Evolutionary conservation across 1,284 basidiomycete species (phyloP).

Genomic region (Trichosporon faecale): DNA sequence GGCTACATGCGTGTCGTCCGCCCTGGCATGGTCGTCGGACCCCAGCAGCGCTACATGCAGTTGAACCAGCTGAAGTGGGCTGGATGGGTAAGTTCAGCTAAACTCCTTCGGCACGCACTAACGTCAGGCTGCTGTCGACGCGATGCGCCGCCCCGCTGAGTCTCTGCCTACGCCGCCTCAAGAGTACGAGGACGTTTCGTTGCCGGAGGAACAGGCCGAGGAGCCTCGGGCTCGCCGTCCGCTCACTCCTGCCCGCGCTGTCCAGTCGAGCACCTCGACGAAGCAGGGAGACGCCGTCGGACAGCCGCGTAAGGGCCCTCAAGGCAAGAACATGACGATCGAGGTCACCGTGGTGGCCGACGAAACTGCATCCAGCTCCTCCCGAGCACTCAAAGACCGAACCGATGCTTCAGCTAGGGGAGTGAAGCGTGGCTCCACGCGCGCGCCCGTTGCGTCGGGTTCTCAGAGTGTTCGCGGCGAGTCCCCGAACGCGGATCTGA

Average conservation of each 20-base stretch:
- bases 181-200: conserved; percentile 18
- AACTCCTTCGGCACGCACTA: conserved; percentile 52
- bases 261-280: neutral
- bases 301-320: conserved; percentile 41
- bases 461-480: neutral
- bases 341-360: conserved; percentile 13
- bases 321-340: neutral
- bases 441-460: conserved; percentile 15
- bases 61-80: conserved; percentile 91
- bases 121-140: conserved; percentile 53
- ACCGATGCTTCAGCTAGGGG: conserved; percentile 21
- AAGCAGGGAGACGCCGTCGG: conserved; percentile 42
- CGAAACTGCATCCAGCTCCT: neutral
- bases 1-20: conserved; percentile 97
- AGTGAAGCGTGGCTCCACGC: conserved; percentile 28
- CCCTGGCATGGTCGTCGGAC: conserved; percentile 84
- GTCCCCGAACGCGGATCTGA: neutral
- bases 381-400: neutral
- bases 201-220: neutral
- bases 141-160: conserved; percentile 58
- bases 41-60: conserved; percentile 85
- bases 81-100: conserved; percentile 79
- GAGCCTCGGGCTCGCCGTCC: neutral
- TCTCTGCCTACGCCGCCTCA: conserved; percentile 42
- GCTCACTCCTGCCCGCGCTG: conserved; percentile 2